Base-by-base conservation (phyloP, 495 filamentous ascomycete genomes). In the Penicillium verhagenii region DNA sequence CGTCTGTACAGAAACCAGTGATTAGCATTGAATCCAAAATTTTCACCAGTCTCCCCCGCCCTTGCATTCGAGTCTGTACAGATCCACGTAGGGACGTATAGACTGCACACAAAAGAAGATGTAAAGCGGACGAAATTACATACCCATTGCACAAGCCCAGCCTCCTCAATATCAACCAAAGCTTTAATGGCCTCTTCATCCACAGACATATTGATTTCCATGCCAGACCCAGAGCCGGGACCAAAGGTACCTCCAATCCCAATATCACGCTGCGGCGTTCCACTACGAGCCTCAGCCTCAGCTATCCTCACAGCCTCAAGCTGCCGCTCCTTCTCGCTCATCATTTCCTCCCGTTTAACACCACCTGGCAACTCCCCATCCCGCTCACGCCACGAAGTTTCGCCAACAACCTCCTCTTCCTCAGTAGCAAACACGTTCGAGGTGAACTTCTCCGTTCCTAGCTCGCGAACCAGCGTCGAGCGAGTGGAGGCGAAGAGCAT, bases 401-500 rank as follows among this genome's bases (percentile, higher is more conserved):
- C 75, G 2, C 75, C 86, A 44, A 96, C 69, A 19, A 79, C 65
- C 54, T 81, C 79, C 58, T 92, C 90, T 40, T 85, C 79, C 59
- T 89, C 81, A 4, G 79, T 86, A 1, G 90, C 93, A 20, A 87
- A 88, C 61, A 96, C 87, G 4, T 90, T 80, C 35, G 82, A 86
- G 54, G 87, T 86, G 72, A 98, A 97, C 67, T 90, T 85, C 71
- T 97, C 94, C 19, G 83, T 85, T 43, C 94, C 94, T 14, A 98
- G 79, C 73, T 96, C 93, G 38, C 93, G 81, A 37, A 86, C 77
- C 10, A 98, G 79, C 0, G 91, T 92, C 50, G 92, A 77, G 35
- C 92, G 83, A 16, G 94, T 96, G 37, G 88, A 84, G 29, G 94
- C 93, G 71, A 97, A 96, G 47, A 98, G 82, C 79, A 92, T 97